Percentiles rank a stretch among this genome's conserved stretches.
These are phyloP conservation scores for Chlorella sp. DNA, from an alignment of 139 green algal species.

Conservation along the genomic window DNA sequence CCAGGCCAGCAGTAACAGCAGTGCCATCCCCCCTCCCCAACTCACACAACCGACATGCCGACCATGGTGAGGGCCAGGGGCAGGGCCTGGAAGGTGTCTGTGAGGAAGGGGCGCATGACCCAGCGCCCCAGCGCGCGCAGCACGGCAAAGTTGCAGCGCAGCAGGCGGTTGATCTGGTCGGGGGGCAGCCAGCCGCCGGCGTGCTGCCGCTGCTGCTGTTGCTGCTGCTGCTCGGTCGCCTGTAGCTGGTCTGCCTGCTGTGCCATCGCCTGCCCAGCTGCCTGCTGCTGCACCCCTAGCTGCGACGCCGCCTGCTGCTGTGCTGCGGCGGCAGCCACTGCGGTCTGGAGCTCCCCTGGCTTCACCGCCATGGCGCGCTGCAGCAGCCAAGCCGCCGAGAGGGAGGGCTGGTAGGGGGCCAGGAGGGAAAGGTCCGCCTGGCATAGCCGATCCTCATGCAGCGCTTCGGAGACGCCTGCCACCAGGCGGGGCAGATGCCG, in stretches of 20 bases:
- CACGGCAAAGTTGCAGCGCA: slow-evolving; percentile 73
- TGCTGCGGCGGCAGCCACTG: background rate
- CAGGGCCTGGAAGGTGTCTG: slow-evolving; percentile 40
- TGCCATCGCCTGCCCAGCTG: too few relatives aligned
- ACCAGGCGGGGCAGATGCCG: slow-evolving; percentile 72
- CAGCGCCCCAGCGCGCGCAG: slow-evolving; percentile 61
- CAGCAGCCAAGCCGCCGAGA: slow-evolving; percentile 78
- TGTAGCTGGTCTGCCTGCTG: too few relatives aligned
- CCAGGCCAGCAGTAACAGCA: too few relatives aligned
- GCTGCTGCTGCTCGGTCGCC: too few relatives aligned
- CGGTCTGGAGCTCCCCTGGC: slow-evolving; percentile 50
- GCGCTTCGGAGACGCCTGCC: slow-evolving; percentile 45
- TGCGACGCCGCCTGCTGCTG: slow-evolving; percentile 18
- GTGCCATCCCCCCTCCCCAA: background rate
- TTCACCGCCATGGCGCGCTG: slow-evolving; percentile 75
- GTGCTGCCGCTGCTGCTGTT: background rate
- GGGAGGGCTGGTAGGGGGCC: slow-evolving; percentile 76
- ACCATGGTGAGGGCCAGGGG: slow-evolving; percentile 43
- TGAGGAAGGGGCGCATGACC: slow-evolving; percentile 45
- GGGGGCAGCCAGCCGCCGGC: slow-evolving; percentile 45
- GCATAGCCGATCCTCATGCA: slow-evolving; percentile 45
- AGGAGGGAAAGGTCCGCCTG: slow-evolving; percentile 49
- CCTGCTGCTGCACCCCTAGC: background rate
- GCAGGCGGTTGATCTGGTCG: slow-evolving; percentile 72
- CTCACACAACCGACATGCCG: slow-evolving; percentile 35